A percentile compares a stretch with the other conserved stretches of the same genome.
phyloP scores from a whole-genome alignment of 352 stramenopile genomes.

The Globisporangium acanthophoron region DNA sequence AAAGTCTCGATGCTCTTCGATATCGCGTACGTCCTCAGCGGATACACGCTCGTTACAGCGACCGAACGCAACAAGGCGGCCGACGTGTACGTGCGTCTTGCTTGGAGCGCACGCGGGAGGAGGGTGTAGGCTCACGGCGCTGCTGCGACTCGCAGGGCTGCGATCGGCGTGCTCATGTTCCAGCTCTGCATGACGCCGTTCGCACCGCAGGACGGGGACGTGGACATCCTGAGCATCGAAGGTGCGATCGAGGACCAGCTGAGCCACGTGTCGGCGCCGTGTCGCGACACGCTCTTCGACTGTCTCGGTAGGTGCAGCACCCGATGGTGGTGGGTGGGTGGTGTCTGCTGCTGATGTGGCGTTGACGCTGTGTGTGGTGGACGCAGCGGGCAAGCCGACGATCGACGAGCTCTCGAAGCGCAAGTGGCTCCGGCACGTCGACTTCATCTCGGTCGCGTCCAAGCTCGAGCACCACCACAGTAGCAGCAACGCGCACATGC shows the following conservation, averaged over 20 bases:
- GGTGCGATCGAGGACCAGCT: slow-evolving; percentile 45
- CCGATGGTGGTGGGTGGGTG: too few relatives aligned
- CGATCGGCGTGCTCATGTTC: slow-evolving; percentile 58
- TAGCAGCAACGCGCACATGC: slow-evolving; percentile 7
- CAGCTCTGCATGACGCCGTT: slow-evolving; percentile 47
- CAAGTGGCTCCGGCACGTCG: slow-evolving; percentile 52
- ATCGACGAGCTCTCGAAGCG: slow-evolving; percentile 36
- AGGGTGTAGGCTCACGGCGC: neutral
- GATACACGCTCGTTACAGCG: slow-evolving; percentile 36
- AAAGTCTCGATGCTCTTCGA: slow-evolving; percentile 41
- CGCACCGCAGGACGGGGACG: slow-evolving; percentile 11
- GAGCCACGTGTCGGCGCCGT: slow-evolving; percentile 32
- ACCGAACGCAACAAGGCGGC: slow-evolving; percentile 28
- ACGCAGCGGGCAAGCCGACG: slow-evolving; percentile 23
- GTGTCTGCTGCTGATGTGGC: neutral
- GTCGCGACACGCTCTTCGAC: slow-evolving; percentile 36
- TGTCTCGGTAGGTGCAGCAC: slow-evolving; percentile 35
- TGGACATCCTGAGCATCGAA: slow-evolving; percentile 30
- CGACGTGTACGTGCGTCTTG: slow-evolving; percentile 35
- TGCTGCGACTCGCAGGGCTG: slow-evolving; percentile 18
- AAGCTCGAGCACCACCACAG: slow-evolving; percentile 21
- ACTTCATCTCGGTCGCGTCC: slow-evolving; percentile 40
- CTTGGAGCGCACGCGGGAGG: too few relatives aligned
- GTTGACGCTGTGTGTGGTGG: neutral
- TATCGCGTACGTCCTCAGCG: slow-evolving; percentile 36